Evolutionary conservation across 179 eudicot genomes (phyloP).

Genomic region (Silene vulgaris): DNA sequence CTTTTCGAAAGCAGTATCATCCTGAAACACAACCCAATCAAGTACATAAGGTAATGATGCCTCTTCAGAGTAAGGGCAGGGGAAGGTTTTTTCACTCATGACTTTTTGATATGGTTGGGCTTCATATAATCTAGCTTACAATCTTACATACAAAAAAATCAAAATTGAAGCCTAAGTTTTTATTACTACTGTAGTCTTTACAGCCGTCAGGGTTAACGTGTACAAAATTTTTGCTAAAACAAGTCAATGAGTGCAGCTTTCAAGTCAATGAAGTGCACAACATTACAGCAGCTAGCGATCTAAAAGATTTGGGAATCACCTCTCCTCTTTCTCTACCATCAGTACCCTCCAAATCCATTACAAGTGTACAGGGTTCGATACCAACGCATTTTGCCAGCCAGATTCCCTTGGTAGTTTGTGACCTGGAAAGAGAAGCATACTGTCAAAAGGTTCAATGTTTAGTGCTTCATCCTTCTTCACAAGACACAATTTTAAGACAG

Average conservation of each 20-base stretch:
- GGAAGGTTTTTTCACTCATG: background rate
- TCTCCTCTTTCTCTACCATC: slow-evolving; percentile 81
- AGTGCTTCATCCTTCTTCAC: background rate
- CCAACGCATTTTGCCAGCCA: slow-evolving; percentile 63
- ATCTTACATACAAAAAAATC: background rate
- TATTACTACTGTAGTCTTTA: too few relatives aligned
- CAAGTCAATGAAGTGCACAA: background rate
- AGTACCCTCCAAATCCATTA: slow-evolving; percentile 81
- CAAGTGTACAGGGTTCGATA: slow-evolving; percentile 59
- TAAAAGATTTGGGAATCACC: slow-evolving; percentile 32
- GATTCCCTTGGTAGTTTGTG: slow-evolving; percentile 81
- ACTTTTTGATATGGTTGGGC: background rate
- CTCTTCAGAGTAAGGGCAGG: background rate
- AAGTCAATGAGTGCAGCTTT: background rate
- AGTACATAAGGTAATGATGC: background rate
- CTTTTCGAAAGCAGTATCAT: slow-evolving; percentile 37
- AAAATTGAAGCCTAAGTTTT: background rate
- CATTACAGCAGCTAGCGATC: background rate
- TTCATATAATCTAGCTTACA: background rate
- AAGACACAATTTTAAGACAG: slow-evolving; percentile 15
- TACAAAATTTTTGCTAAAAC: background rate
- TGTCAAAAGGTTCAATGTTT: slow-evolving; percentile 4
- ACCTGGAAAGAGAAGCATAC: slow-evolving; percentile 40
- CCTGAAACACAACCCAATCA: slow-evolving; percentile 22
- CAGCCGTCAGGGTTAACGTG: too few relatives aligned